These are phyloP conservation scores for Saccharomycopsis selenospora DNA, from an alignment of 805 yeast genomes.

Conservation along the genomic window DNA sequence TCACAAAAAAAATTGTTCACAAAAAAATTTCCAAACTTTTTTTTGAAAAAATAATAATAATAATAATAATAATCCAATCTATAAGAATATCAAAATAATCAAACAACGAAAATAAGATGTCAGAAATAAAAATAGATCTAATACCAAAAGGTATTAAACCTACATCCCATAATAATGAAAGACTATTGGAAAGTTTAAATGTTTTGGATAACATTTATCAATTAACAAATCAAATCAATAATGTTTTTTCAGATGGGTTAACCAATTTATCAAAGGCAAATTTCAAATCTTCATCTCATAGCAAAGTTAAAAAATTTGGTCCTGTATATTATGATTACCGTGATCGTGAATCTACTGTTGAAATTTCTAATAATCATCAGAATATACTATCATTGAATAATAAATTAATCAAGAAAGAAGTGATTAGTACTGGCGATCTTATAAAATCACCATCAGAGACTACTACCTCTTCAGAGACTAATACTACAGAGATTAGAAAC, in stretches of 20 bases:
- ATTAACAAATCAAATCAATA: conserved; percentile 12
- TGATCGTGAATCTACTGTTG: not conserved
- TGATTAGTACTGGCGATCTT: not conserved
- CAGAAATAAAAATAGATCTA: no score
- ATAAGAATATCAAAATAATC: not conserved
- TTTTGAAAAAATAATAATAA: no score
- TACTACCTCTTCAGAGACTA: not conserved
- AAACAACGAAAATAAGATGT: no score
- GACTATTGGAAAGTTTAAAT: not conserved
- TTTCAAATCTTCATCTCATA: conserved; percentile 2
- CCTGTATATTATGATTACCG: conserved; percentile 15
- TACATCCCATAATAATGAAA: no score
- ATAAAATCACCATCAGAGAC: not conserved
- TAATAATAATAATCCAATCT: not conserved
- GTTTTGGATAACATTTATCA: conserved; percentile 12
- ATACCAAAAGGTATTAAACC: no score
- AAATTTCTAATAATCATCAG: not conserved
- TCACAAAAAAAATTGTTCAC: no score
- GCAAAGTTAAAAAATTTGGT: conserved; percentile 12
- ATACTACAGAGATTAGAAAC: not conserved
- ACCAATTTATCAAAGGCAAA: conserved; percentile 15
- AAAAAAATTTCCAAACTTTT: no score
- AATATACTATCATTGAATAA: not conserved
- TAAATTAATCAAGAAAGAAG: not conserved
- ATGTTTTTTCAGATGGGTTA: conserved; percentile 3